Evolutionary conservation across 1,284 basidiomycete genomes (phyloP).

Genomic region (Moesziomyces aphidis): DNA sequence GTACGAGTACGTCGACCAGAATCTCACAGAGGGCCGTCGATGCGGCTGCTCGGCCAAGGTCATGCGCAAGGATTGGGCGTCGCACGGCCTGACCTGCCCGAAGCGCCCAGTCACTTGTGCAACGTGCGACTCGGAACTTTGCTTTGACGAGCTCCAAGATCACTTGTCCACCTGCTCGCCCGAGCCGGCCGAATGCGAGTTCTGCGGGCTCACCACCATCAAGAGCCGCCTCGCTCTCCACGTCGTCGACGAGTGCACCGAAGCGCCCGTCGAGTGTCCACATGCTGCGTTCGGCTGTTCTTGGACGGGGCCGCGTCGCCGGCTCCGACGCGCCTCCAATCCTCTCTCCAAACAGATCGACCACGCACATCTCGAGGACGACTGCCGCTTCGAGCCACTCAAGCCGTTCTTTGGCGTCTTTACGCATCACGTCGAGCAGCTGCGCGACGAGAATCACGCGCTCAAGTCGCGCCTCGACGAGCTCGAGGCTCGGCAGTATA

Average conservation of each 20-base stretch:
- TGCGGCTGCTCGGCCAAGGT: slow-evolving; percentile 53
- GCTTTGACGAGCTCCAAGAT: slow-evolving; percentile 25
- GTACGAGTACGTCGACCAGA: slow-evolving; percentile 44
- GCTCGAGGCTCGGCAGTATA: slow-evolving; percentile 19
- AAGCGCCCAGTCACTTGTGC: slow-evolving; percentile 34
- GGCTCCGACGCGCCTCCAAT: slow-evolving; percentile 2
- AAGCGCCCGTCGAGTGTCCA: slow-evolving; percentile 32
- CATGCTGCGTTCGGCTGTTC: slow-evolving; percentile 39
- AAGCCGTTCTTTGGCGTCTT: slow-evolving; percentile 41
- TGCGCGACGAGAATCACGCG: slow-evolving; percentile 34
- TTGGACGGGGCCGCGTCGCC: slow-evolving; percentile 42
- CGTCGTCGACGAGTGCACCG: slow-evolving; percentile 21
- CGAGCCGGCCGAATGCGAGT: slow-evolving; percentile 31
- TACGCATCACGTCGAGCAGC: slow-evolving; percentile 17
- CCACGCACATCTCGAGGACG: slow-evolving; percentile 22
- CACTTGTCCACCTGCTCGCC: slow-evolving; percentile 33
- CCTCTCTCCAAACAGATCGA: slow-evolving; percentile 13
- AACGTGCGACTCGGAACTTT: slow-evolving; percentile 21
- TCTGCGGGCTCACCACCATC: slow-evolving; percentile 20
- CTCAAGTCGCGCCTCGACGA: slow-evolving; percentile 27
- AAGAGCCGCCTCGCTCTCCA: slow-evolving; percentile 34
- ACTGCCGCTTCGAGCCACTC: slow-evolving; percentile 46
- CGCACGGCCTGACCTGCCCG: slow-evolving; percentile 31
- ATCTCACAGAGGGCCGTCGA: slow-evolving; percentile 24
- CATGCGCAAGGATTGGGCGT: slow-evolving; percentile 54